Evolutionary conservation across 768 basidiomycete species (phyloP).

Genomic region (Amanita polypyramis): DNA sequence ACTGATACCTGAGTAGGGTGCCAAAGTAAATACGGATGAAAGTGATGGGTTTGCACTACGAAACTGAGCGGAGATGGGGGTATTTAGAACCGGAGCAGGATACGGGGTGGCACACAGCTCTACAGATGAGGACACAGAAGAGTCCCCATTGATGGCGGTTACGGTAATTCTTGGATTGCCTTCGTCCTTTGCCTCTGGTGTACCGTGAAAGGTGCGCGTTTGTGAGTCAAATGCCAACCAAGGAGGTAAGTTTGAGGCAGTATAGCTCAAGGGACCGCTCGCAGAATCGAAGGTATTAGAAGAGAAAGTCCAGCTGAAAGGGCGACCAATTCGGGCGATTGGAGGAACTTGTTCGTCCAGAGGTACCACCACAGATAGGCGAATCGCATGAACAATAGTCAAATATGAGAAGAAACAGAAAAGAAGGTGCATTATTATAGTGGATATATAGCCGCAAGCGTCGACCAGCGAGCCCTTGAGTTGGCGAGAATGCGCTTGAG

Average conservation of each 20-base stretch:
- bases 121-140: slow-evolving; percentile 41
- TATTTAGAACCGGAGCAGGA: slow-evolving; percentile 42
- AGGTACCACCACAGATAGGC: slow-evolving; percentile 37
- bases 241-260: slow-evolving; percentile 45
- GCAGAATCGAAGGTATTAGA: slow-evolving; percentile 50
- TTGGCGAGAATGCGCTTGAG: neutral
- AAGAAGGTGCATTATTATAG: slow-evolving; percentile 6
- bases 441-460: neutral
- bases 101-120: slow-evolving; percentile 46
- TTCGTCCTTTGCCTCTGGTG: slow-evolving; percentile 50
- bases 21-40: slow-evolving; percentile 66
- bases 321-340: slow-evolving; percentile 56
- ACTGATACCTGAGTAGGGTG: slow-evolving; percentile 46
- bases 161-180: slow-evolving; percentile 54
- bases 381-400: slow-evolving; percentile 2
- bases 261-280: slow-evolving; percentile 34
- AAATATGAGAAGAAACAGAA: slow-evolving; percentile 2
- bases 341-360: slow-evolving; percentile 66
- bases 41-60: slow-evolving; percentile 46
- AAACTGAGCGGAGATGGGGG: slow-evolving; percentile 52
- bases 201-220: slow-evolving; percentile 56
- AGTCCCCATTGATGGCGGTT: slow-evolving; percentile 45
- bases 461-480: slow-evolving; percentile 6
- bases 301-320: slow-evolving; percentile 65
- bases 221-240: slow-evolving; percentile 72